These are phyloP conservation scores for Epichloe glyceriae DNA, from an alignment of 2,329 filamentous ascomycete genomes.

Conservation along the genomic window DNA sequence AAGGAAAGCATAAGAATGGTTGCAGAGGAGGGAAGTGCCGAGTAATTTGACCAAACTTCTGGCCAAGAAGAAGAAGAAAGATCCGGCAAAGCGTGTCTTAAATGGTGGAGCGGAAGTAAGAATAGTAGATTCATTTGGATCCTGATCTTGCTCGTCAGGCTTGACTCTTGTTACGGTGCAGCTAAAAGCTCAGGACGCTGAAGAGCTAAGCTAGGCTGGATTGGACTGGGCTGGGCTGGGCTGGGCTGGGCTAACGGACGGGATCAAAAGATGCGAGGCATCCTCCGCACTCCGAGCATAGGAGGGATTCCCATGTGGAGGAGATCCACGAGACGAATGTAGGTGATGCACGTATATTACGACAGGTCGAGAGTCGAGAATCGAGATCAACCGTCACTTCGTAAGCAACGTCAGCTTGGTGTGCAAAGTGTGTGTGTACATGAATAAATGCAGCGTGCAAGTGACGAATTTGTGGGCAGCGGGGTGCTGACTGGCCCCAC, in stretches of 20 bases:
- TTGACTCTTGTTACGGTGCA: not conserved
- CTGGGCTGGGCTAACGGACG: not conserved
- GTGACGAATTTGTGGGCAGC: too few relatives aligned
- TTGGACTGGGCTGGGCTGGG: not conserved
- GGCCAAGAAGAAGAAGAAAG: not conserved
- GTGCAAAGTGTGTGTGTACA: too few relatives aligned
- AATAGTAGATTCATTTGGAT: not conserved
- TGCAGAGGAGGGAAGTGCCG: not conserved
- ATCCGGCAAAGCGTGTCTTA: not conserved
- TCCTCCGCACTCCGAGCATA: conserved; percentile 2
- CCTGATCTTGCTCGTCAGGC: not conserved
- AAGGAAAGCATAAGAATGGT: not conserved
- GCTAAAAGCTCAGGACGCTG: not conserved
- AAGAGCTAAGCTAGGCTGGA: not conserved
- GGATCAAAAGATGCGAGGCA: not conserved
- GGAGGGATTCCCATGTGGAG: not conserved
- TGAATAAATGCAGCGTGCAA: too few relatives aligned
- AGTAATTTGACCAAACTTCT: not conserved
- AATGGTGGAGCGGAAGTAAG: not conserved
- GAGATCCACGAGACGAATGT: not conserved
- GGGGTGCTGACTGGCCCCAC: not conserved
- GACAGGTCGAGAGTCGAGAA: not conserved
- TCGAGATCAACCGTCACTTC: not conserved
- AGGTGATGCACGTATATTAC: not conserved
- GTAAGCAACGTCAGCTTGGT: not conserved